These are phyloP conservation scores for Ophiorrhiza pumila DNA, from an alignment of 257 asterid genomes.

Conservation along the genomic window DNA sequence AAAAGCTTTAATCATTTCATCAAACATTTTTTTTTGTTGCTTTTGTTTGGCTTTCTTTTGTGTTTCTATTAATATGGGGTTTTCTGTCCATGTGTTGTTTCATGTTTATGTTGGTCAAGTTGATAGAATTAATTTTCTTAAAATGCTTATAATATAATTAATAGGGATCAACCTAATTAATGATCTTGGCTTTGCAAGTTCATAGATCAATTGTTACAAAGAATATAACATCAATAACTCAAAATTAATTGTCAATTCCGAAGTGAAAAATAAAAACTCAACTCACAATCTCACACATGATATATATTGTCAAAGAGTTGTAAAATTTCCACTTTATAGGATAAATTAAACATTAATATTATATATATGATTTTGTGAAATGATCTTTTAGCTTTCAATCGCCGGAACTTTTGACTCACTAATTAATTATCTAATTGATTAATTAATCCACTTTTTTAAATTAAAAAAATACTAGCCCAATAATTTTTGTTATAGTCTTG, in stretches of 20 bases:
- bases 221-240: too few relatives aligned
- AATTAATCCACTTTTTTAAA: background rate
- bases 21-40: slow-evolving; percentile 19
- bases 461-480: background rate
- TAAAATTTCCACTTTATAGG: background rate
- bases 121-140: background rate
- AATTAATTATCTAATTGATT: background rate
- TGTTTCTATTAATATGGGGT: background rate
- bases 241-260: too few relatives aligned
- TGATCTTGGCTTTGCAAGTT: too few relatives aligned
- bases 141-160: too few relatives aligned
- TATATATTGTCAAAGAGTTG: too few relatives aligned
- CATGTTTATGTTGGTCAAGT: background rate
- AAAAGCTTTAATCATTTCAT: slow-evolving; percentile 44
- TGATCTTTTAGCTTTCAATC: background rate
- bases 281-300: too few relatives aligned
- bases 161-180: too few relatives aligned
- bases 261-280: too few relatives aligned
- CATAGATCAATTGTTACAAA: too few relatives aligned
- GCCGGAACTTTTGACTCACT: slow-evolving; percentile 29
- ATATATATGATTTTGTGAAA: too few relatives aligned
- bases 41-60: background rate
- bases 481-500: background rate
- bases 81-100: background rate
- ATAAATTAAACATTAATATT: too few relatives aligned